Conservation (phyloP, 2,329 filamentous ascomycete species). For the Aphanocladium album region DNA sequence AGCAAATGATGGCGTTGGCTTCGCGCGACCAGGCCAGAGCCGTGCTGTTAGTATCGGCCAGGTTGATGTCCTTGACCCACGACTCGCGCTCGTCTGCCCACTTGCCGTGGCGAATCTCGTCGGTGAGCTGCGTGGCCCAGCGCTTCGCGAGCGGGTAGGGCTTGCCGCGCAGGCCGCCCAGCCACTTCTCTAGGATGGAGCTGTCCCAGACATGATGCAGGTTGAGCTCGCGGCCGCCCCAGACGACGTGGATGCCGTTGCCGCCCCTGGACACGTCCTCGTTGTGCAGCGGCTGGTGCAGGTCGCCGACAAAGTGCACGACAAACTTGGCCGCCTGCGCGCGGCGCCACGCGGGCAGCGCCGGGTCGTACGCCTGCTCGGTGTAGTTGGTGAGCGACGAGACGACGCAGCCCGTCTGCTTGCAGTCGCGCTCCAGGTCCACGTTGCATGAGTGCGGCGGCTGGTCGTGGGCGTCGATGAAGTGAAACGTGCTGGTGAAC, state of each 20-base stretch:
- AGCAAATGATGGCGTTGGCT: slow-evolving; percentile 58
- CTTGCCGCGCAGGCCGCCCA: slow-evolving; percentile 50
- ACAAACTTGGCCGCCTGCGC: slow-evolving; percentile 61
- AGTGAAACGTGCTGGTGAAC: slow-evolving; percentile 61
- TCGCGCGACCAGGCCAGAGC: slow-evolving; percentile 60
- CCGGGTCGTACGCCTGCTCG: slow-evolving; percentile 43
- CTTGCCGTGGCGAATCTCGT: slow-evolving; percentile 51
- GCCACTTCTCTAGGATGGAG: slow-evolving; percentile 59
- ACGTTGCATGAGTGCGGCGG: slow-evolving; percentile 55
- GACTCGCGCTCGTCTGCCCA: slow-evolving; percentile 43
- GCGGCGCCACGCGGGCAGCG: slow-evolving; percentile 40
- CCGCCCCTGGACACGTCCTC: slow-evolving; percentile 61
- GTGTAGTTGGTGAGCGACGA: slow-evolving; percentile 58
- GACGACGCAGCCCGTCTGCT: slow-evolving; percentile 56
- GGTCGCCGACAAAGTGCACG: slow-evolving; percentile 64
- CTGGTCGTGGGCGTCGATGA: slow-evolving; percentile 62
- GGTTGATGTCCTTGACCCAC: slow-evolving; percentile 55
- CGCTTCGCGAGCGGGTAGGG: slow-evolving; percentile 44
- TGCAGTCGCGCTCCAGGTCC: slow-evolving; percentile 57
- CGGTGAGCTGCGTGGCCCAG: slow-evolving; percentile 54
- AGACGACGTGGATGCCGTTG: slow-evolving; percentile 62
- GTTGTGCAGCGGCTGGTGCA: slow-evolving; percentile 64
- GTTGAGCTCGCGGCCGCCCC: slow-evolving; percentile 53
- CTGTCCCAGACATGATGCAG: slow-evolving; percentile 72
- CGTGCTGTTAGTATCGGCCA: slow-evolving; percentile 49